Evolutionary conservation across 768 basidiomycete genomes (phyloP).

Genomic region (Inosperma sp.): DNA sequence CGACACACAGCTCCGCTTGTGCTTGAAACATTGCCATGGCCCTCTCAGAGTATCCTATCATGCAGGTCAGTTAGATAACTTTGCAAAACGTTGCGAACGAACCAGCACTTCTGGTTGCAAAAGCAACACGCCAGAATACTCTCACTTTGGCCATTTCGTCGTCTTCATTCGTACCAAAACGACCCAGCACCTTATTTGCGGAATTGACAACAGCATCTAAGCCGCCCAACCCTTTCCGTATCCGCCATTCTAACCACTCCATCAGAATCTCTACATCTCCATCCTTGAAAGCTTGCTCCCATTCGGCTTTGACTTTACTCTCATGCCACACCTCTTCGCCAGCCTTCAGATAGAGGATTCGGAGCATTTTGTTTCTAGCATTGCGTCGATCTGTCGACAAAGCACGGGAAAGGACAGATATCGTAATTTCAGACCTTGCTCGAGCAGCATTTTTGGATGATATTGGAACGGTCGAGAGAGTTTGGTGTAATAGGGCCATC

Average conservation of each 20-base stretch:
- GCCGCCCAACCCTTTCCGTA: constrained; percentile 43
- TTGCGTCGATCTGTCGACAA: constrained; percentile 52
- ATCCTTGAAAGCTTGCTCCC: constrained; percentile 44
- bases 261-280: constrained; percentile 61
- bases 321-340: constrained; percentile 71
- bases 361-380: constrained; percentile 43
- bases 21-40: constrained; percentile 78
- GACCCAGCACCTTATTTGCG: constrained; percentile 42
- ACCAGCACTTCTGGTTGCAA: constrained; percentile 67
- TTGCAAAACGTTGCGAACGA: constrained; percentile 8
- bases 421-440: constrained; percentile 64
- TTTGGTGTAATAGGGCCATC: constrained; percentile 60
- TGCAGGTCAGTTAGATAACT: constrained; percentile 9
- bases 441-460: constrained; percentile 64
- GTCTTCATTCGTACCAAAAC: constrained; percentile 36
- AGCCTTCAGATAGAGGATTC: constrained; percentile 61
- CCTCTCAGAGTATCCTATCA: constrained; percentile 65
- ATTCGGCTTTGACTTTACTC: constrained; percentile 53
- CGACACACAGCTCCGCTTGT: constrained; percentile 70
- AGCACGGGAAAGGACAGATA: constrained; percentile 65
- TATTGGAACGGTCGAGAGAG: constrained; percentile 56
- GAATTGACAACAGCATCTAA: constrained; percentile 52
- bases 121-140: constrained; percentile 66
- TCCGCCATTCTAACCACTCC: constrained; percentile 77
- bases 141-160: constrained; percentile 53